phyloP scores from a whole-genome alignment of 139 green algal species.

The Coelastrella sp. region DNA sequence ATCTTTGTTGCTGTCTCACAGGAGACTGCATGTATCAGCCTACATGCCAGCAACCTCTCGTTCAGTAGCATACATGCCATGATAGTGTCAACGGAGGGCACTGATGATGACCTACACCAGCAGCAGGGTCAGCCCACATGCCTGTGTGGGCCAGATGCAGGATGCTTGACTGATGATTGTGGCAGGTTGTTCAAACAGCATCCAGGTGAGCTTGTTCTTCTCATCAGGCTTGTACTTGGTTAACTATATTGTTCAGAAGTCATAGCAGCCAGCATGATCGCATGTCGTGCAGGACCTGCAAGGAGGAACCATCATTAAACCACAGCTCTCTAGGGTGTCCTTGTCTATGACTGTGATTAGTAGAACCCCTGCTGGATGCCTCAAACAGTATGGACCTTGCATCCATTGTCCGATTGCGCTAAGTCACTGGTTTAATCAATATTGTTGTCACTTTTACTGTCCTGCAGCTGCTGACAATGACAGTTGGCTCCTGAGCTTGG shows the following conservation, averaged over 20 bases:
- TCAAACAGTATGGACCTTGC: no score
- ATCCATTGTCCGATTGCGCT: no score
- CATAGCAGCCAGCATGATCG: no score
- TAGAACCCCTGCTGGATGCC: no score
- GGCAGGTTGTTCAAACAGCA: conserved; percentile 15
- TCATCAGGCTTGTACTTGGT: no score
- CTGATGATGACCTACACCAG: background rate
- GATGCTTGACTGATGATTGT: background rate
- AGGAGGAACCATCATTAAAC: no score
- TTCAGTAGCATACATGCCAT: background rate
- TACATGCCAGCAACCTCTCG: conserved; percentile 24
- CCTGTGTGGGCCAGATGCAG: background rate
- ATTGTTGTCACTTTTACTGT: background rate
- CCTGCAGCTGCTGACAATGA: conserved; percentile 6
- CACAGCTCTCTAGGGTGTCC: no score
- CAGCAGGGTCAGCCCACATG: background rate
- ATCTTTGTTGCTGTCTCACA: background rate
- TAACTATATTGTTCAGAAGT: no score
- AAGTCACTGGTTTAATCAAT: no score
- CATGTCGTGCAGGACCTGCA: no score
- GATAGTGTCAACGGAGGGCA: background rate
- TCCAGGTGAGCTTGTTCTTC: background rate
- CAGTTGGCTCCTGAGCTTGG: conserved; percentile 27
- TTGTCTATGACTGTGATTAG: no score
- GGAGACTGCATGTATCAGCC: conserved; percentile 11